phyloP scores from a whole-genome alignment of 129 eudicot genomes.

The Artemisia annua region DNA sequence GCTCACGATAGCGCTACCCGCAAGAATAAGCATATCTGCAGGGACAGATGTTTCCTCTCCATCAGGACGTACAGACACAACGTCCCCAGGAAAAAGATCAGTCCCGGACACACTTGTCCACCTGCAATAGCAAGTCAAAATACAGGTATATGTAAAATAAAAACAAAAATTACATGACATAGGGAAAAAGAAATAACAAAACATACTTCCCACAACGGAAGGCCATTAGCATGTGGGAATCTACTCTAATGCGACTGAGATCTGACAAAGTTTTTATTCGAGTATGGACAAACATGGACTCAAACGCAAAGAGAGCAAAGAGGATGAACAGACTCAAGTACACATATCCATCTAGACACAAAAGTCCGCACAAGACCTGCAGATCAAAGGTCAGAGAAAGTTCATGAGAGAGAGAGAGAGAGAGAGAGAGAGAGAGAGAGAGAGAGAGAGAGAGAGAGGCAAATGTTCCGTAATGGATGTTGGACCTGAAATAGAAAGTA shows the following conservation, averaged over 20 bases:
- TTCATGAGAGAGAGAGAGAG: not conserved
- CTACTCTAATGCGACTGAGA: constrained; percentile 93
- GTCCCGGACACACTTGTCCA: constrained; percentile 90
- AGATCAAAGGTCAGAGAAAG: constrained; percentile 12
- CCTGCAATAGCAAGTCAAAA: constrained; percentile 41
- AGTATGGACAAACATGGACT: constrained; percentile 94
- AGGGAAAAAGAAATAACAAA: constrained; percentile 4
- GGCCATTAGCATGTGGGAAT: constrained; percentile 80
- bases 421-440: not conserved
- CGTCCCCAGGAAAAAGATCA: constrained; percentile 93
- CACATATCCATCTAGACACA: constrained; percentile 97
- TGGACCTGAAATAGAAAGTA: constrained; percentile 96
- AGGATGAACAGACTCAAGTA: constrained; percentile 85
- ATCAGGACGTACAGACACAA: constrained; percentile 81
- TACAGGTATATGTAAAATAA: not conserved
- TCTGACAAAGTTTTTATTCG: constrained; percentile 90
- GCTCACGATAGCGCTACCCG: constrained; percentile 92
- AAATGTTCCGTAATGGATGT: not conserved
- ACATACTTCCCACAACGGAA: constrained; percentile 97
- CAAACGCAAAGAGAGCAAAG: constrained; percentile 93
- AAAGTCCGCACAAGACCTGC: constrained; percentile 94
- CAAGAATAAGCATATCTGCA: constrained; percentile 89
- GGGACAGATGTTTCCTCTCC: constrained; percentile 96
- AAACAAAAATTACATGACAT: not conserved
- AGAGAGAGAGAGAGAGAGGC: not conserved